Evolutionary conservation across 129 eudicot species (phyloP).

Genomic region (Gnaphalium uliginosum): DNA sequence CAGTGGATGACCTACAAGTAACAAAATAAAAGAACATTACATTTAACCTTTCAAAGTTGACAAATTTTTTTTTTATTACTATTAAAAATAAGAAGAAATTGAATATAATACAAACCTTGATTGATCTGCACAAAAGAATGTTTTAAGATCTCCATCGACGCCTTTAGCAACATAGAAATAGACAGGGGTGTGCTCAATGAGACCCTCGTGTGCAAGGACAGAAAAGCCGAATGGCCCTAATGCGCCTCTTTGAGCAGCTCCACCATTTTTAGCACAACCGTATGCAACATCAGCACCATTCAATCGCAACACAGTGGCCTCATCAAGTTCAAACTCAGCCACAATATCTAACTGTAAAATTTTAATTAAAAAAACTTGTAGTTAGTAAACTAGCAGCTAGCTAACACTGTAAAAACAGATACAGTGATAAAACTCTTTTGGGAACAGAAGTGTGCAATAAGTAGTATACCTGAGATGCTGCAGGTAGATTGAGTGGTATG

Average conservation of each 20-base stretch:
- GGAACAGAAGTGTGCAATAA: neutral
- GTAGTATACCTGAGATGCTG: conserved; percentile 60
- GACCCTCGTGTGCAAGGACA: conserved; percentile 47
- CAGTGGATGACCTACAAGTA: conserved; percentile 60
- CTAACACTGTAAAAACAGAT: neutral
- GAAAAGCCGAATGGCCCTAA: conserved; percentile 86
- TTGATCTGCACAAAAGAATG: conserved; percentile 76
- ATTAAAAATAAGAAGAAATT: neutral
- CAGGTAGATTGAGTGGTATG: conserved; percentile 58
- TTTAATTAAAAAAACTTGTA: neutral
- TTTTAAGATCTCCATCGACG: conserved; percentile 48
- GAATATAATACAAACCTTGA: conserved; percentile 42
- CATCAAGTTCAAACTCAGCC: conserved; percentile 71
- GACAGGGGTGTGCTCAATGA: conserved; percentile 66
- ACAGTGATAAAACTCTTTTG: neutral
- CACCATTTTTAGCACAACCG: conserved; percentile 53
- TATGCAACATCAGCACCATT: conserved; percentile 38
- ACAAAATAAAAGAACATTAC: neutral
- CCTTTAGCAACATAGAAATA: conserved; percentile 75
- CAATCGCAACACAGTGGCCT: conserved; percentile 40
- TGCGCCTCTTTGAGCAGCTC: conserved; percentile 67
- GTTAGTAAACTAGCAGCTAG: neutral
- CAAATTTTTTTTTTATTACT: too few relatives aligned
- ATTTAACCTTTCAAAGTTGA: neutral
- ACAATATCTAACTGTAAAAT: conserved; percentile 63